Conservation (phyloP, 2,329 filamentous ascomycete genomes). For the Fusarium camptoceras region DNA sequence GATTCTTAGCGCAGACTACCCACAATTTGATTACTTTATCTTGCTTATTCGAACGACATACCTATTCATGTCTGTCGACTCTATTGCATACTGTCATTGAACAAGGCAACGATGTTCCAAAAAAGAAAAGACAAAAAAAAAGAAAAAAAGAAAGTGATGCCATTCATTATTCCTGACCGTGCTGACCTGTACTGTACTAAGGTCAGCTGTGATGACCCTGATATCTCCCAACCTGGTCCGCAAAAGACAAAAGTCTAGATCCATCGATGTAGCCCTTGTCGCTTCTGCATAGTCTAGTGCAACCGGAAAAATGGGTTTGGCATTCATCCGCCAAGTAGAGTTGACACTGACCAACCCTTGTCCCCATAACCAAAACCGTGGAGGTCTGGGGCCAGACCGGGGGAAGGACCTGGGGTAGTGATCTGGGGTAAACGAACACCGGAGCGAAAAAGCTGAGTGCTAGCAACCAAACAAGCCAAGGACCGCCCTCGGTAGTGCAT, state of each 20-base stretch:
- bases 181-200: background rate
- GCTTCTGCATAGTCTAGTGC: conserved; percentile 24
- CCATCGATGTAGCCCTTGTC: conserved; percentile 6
- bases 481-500: background rate
- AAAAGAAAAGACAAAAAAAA: too few relatives aligned
- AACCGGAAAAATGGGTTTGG: conserved; percentile 44
- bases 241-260: conserved; percentile 7
- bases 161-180: background rate
- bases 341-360: conserved; percentile 13
- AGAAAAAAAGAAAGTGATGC: too few relatives aligned
- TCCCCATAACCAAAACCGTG: conserved; percentile 33
- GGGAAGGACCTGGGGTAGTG: conserved; percentile 1
- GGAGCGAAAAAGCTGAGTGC: background rate
- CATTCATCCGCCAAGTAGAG: conserved; percentile 43
- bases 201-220: background rate
- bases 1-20: background rate
- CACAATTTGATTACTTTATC: background rate
- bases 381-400: conserved; percentile 31
- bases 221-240: conserved; percentile 1
- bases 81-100: background rate
- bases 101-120: background rate
- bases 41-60: conserved; percentile 14
- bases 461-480: background rate
- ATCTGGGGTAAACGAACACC: conserved; percentile 25
- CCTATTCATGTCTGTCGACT: background rate